Conservation (phyloP, 768 basidiomycete species). For the Postia placenta region DNA sequence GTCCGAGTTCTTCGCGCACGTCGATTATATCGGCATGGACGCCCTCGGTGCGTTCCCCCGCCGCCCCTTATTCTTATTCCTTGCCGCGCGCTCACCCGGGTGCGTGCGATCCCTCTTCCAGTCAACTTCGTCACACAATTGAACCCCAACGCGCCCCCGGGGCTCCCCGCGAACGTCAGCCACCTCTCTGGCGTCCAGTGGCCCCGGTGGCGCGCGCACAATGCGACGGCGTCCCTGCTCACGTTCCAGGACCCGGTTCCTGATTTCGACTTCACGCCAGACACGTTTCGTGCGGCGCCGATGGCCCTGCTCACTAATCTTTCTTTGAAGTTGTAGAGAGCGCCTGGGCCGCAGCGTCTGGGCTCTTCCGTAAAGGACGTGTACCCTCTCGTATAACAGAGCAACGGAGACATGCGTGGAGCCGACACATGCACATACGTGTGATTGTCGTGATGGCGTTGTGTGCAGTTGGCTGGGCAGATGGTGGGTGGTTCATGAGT, state of each 20-base stretch:
- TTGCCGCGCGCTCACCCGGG: too few relatives aligned
- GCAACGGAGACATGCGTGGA: too few relatives aligned
- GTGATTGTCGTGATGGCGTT: too few relatives aligned
- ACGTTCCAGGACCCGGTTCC: slow-evolving; percentile 1
- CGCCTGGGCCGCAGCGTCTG: too few relatives aligned
- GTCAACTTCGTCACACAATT: slow-evolving; percentile 37
- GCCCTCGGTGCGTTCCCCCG: slow-evolving; percentile 25
- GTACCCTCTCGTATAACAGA: too few relatives aligned
- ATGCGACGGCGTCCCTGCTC: neutral
- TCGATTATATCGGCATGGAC: neutral
- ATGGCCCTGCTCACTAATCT: slow-evolving; percentile 1
- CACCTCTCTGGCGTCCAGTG: neutral
- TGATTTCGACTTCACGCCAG: neutral
- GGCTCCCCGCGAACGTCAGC: neutral
- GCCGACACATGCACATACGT: too few relatives aligned
- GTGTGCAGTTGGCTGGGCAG: too few relatives aligned
- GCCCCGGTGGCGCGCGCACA: neutral
- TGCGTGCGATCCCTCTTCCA: too few relatives aligned
- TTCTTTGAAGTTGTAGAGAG: neutral
- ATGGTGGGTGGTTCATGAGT: too few relatives aligned
- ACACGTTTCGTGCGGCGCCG: neutral
- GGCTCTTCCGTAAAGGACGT: too few relatives aligned
- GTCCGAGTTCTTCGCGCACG: slow-evolving; percentile 1
- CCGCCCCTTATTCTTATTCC: too few relatives aligned
- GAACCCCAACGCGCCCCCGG: slow-evolving; percentile 33